Percentiles rank a stretch among this genome's conserved stretches.
Evolutionary conservation across 441 rosid genomes (phyloP).

Genomic region (Adansonia rubrostipa): DNA sequence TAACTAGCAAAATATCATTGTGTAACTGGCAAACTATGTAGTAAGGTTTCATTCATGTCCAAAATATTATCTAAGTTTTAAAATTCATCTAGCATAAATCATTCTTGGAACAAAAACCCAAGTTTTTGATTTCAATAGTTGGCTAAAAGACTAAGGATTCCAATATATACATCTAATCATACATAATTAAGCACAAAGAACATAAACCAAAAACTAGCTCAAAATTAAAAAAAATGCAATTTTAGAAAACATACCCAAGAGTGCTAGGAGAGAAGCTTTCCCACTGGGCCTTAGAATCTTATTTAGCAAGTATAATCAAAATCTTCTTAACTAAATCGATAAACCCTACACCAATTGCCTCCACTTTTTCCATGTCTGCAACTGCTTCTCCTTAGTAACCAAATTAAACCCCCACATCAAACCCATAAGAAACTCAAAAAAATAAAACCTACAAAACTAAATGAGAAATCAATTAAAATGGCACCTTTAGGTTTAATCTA

Average conservation of each 20-base stretch:
- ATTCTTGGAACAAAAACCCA: no score
- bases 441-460: conserved; percentile 25
- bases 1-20: no score
- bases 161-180: neutral
- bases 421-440: neutral
- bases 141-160: neutral
- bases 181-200: conserved; percentile 3
- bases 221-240: neutral
- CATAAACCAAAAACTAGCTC: conserved; percentile 12
- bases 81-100: no score
- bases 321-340: conserved; percentile 53
- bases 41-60: no score
- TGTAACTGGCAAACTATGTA: no score
- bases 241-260: conserved; percentile 54
- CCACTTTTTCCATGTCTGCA: conserved; percentile 54
- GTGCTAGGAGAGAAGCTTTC: conserved; percentile 86
- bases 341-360: conserved; percentile 36
- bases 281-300: conserved; percentile 65
- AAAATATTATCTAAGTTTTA: no score
- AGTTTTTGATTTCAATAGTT: neutral
- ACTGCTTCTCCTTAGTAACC: conserved; percentile 50
- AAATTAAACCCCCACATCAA: conserved; percentile 10
- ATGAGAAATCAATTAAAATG: conserved; percentile 25
- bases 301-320: conserved; percentile 43
- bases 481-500: conserved; percentile 42